Base-by-base conservation (phyloP, 2,329 filamentous ascomycete genomes). In the Bertia moriformis region DNA sequence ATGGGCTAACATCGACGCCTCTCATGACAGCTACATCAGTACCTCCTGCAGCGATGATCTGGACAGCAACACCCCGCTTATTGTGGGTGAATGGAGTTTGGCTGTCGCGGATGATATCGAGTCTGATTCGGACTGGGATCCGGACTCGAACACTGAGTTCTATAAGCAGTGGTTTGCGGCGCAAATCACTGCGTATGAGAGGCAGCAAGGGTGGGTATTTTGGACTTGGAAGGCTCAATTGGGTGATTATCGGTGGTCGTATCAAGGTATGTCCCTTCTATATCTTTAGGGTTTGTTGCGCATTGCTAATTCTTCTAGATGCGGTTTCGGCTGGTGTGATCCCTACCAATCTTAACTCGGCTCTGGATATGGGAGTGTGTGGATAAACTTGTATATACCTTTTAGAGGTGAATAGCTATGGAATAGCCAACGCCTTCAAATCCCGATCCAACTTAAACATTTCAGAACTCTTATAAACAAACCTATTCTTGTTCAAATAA, bases 31-130 rank as follows among this genome's bases (percentile, higher is more conserved):
- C 4, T 78, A 76, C 44, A 58, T 78, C 30, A 41, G 48, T 2
- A 59, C 63, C 2, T 67, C 67, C 1, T 78, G 73, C 55, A 56
- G 48, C 10, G 60, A 63, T 40, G 32, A 35, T 13, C 10, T 35
- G 32, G 32, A 35, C 32, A 17, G 32, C 47, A 45, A 47, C 24
- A 55, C 47, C 27, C 66, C 68, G 3, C 61, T 65, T 13, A 59
- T 76, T 18, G 62, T 78, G 2, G 72, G 72, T 20, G 74, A 79
- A 50, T 79, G 70, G 65, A 67, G 64, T 32, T 51, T 79, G 4
- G 62, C 60, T 29, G 63, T 71, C 1, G 65, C 67, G 7, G 62
- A 66, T 43, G 50, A 63, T 14, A 54, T 71, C 4, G 56, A 74
- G 49, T 56, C 52, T 48, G 62, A 49, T 1, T 42, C 49, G 2